phyloP scores from a whole-genome alignment of 1,284 basidiomycete genomes.

The Hemileia vastatrix region DNA sequence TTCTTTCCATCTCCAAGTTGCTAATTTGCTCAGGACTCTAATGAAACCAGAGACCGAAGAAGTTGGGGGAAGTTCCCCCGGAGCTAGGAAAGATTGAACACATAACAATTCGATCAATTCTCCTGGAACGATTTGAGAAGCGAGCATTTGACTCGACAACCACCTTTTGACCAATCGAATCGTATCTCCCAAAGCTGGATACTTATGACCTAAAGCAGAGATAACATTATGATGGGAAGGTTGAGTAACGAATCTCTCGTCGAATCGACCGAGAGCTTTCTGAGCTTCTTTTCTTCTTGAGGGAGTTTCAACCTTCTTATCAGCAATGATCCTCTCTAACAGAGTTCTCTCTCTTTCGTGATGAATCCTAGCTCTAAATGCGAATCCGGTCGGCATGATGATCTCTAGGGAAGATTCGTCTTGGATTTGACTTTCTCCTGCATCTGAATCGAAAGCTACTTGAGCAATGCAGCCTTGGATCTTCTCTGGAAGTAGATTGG shows the following conservation, averaged over 20 bases:
- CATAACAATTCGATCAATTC: slow-evolving; percentile 78
- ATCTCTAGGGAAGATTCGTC: slow-evolving; percentile 69
- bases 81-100: slow-evolving; percentile 52
- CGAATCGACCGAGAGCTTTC: slow-evolving; percentile 58
- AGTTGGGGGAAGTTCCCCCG: slow-evolving; percentile 44
- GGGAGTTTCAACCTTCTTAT: slow-evolving; percentile 43
- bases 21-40: slow-evolving; percentile 61
- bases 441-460: slow-evolving; percentile 44
- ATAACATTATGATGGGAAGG: slow-evolving; percentile 79
- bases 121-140: slow-evolving; percentile 60
- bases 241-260: slow-evolving; percentile 61
- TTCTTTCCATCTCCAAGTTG: slow-evolving; percentile 62
- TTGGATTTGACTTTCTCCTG: slow-evolving; percentile 55
- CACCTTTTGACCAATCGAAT: slow-evolving; percentile 83
- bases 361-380: slow-evolving; percentile 72
- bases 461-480: slow-evolving; percentile 49
- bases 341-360: slow-evolving; percentile 75
- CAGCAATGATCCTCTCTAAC: slow-evolving; percentile 57
- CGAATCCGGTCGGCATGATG: slow-evolving; percentile 69
- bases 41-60: slow-evolving; percentile 63
- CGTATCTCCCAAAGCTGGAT: slow-evolving; percentile 68
- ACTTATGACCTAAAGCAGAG: slow-evolving; percentile 66
- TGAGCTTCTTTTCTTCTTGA: slow-evolving; percentile 51
- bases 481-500: slow-evolving; percentile 53
- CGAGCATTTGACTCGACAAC: slow-evolving; percentile 81